These are phyloP conservation scores for Acacia crassicarpa DNA, from an alignment of 306 rosid genomes.

Conservation along the genomic window DNA sequence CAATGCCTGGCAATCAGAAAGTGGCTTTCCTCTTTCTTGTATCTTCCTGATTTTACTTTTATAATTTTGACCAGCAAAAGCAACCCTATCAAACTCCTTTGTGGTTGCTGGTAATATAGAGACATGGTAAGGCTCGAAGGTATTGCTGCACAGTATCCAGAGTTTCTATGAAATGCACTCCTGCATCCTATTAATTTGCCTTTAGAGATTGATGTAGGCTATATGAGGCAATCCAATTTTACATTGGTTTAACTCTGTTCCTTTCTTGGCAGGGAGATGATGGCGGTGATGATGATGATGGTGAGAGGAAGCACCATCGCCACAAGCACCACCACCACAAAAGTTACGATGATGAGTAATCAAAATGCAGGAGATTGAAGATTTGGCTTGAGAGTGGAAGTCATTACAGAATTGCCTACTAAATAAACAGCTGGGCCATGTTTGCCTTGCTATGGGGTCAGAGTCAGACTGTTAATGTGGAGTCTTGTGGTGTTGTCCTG, in stretches of 20 bases:
- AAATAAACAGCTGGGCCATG: conserved; percentile 56
- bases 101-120: not conserved
- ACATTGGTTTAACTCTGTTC: not conserved
- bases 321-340: conserved; percentile 62
- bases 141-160: not conserved
- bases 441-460: conserved; percentile 27
- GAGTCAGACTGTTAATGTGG: conserved; percentile 17
- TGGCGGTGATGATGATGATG: conserved; percentile 53
- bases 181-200: not conserved
- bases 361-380: not conserved
- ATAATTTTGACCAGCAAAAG: too few species aligned
- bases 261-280: conserved; percentile 53
- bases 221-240: not conserved
- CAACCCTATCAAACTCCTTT: not conserved
- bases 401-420: conserved; percentile 50
- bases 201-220: not conserved
- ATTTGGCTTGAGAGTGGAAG: conserved; percentile 28
- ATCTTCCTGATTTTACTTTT: too few species aligned
- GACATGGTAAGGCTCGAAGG: not conserved
- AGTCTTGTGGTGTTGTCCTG: conserved; percentile 19
- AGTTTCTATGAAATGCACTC: not conserved
- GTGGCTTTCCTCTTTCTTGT: too few species aligned
- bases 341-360: conserved; percentile 73
- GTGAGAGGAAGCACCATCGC: conserved; percentile 51
- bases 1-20: too few species aligned